Evolutionary conservation across 805 yeast species (phyloP), one percentile per base, ranked within the genome.

Genomic region (Yarrowia sp.): DNA sequence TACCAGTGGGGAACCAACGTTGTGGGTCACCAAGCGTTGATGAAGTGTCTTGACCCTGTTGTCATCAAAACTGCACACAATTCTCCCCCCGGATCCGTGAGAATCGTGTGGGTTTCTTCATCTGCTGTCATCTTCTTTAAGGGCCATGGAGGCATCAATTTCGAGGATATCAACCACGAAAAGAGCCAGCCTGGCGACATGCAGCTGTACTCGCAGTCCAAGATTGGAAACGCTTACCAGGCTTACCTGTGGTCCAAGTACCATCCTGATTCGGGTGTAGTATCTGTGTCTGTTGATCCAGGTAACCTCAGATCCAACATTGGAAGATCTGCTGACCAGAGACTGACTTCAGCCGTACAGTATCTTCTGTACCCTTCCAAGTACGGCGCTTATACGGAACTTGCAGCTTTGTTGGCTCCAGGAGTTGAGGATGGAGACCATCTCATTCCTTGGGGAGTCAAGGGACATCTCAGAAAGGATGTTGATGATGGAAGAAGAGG

Each of bases 41-140:
- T 81, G 67, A 75, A 76, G 64, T 69, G 75, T 22, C 68, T 81
- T 48, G 74, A 73, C 28, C 80, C 80, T 7, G 66, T 80, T 3
- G 66, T 83, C 19, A 65, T 75, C 22, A 68, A 74, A 24, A 72
- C 81, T 2, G 74, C 78, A 1, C 65, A 70, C 38, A 64, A 63
- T 1, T 70, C 72, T 14, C 68, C 72, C 14, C 66, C 71, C 0
- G 69, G 68, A 49, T 74, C 79, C 9, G 73, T 71, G 19, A 73
- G 85, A 58, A 74, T 82, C 35, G 76, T 82, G 7, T 82, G 83
- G 79, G 74, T 81, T 2, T 68, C 82, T 1, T 81, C 85, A 0
- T 54, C 75, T 32, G 80, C 76, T 0, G 80, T 77, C 38, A 59
- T 67, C 32, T 40, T 67, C 22, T 68, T 71, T 0, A 71, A 79